Percentiles rank a stretch among this genome's conserved stretches.
Conservation (phyloP, 2,329 filamentous ascomycete genomes). For the Aureobasidium pullulans region DNA sequence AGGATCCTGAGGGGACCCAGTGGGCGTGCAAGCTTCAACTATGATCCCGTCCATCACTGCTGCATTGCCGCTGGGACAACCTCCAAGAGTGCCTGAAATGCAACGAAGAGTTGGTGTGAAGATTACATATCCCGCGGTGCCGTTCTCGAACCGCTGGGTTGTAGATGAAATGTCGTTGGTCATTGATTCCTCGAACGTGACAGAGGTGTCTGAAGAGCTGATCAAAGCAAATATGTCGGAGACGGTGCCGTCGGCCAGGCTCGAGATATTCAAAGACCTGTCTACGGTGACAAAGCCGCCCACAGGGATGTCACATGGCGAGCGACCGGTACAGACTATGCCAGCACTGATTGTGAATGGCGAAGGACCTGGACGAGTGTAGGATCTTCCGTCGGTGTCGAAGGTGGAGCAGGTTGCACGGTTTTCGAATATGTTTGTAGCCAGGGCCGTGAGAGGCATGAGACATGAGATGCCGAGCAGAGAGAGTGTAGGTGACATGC, state of each 20-base stretch:
- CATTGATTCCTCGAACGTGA: neutral
- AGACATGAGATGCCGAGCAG: too few relatives aligned
- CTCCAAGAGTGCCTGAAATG: neutral
- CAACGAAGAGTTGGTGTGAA: neutral
- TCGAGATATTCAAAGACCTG: neutral
- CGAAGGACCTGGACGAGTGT: neutral
- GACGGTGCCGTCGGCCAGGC: neutral
- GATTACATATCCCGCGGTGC: neutral
- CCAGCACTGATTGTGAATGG: neutral
- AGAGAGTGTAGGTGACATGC: too few relatives aligned
- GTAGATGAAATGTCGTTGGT: neutral
- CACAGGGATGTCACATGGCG: neutral
- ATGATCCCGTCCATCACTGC: neutral
- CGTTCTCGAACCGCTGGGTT: neutral
- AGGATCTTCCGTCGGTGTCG: neutral
- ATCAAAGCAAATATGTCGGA: neutral
- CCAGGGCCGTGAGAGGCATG: too few relatives aligned
- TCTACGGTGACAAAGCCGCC: neutral
- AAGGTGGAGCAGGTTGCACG: neutral
- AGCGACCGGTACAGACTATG: neutral
- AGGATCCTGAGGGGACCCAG: neutral
- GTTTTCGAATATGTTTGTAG: too few relatives aligned
- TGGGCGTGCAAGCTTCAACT: neutral
- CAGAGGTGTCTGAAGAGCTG: neutral
- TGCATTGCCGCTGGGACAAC: neutral